A percentile compares a stretch with the other conserved stretches of the same genome.
Conservation (phyloP, 169 alveolate species). For the Eimeria falciformis region DNA sequence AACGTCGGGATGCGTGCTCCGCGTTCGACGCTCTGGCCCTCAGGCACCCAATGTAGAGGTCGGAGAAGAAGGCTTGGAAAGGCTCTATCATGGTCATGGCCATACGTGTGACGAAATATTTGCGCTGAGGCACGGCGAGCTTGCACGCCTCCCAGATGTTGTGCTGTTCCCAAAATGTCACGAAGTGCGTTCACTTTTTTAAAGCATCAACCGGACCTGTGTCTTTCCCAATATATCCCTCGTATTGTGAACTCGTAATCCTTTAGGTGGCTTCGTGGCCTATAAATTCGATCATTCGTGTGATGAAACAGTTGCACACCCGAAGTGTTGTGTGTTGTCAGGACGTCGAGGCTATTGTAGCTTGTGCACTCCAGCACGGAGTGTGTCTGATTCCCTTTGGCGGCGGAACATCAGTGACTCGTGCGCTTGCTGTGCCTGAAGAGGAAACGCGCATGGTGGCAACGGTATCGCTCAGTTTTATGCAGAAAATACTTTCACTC, state of each 20-base stretch:
- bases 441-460: slow-evolving; percentile 85
- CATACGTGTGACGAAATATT: slow-evolving; percentile 70
- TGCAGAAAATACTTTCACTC: slow-evolving; percentile 86
- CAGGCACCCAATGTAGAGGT: slow-evolving; percentile 65
- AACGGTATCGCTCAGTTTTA: slow-evolving; percentile 86
- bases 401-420: slow-evolving; percentile 92
- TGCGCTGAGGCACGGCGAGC: slow-evolving; percentile 61
- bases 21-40: neutral
- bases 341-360: slow-evolving; percentile 84
- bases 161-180: slow-evolving; percentile 75
- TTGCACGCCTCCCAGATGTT: slow-evolving; percentile 66
- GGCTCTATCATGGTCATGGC: slow-evolving; percentile 76
- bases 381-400: slow-evolving; percentile 89
- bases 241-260: slow-evolving; percentile 81
- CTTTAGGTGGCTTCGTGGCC: slow-evolving; percentile 74
- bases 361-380: slow-evolving; percentile 83
- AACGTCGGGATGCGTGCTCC: neutral
- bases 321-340: slow-evolving; percentile 45
- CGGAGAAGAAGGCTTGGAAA: slow-evolving; percentile 55
- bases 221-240: slow-evolving; percentile 77
- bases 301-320: slow-evolving; percentile 83
- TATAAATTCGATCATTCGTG: neutral
- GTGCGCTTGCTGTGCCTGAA: slow-evolving; percentile 79
- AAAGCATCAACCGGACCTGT: neutral
- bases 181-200: slow-evolving; percentile 52